These are phyloP conservation scores for Pichia nanzhaoensis DNA, from an alignment of 805 yeast species.

Conservation along the genomic window DNA sequence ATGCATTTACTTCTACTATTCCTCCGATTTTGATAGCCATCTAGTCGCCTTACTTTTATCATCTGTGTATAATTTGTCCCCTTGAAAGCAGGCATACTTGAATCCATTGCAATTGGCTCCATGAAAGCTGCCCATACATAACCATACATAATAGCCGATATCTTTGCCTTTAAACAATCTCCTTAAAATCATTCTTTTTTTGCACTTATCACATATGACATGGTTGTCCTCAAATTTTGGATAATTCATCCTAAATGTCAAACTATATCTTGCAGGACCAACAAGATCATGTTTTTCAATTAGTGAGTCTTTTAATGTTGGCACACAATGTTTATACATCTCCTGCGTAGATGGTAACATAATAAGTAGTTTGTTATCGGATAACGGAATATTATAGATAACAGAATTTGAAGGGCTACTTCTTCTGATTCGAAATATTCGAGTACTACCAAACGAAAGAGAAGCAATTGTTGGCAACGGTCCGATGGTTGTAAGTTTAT, in stretches of 20 bases:
- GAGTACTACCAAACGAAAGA: slow-evolving; percentile 58
- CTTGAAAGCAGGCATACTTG: slow-evolving; percentile 43
- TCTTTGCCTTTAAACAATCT: slow-evolving; percentile 42
- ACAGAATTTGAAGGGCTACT: slow-evolving; percentile 22
- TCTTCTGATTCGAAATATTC: slow-evolving; percentile 57
- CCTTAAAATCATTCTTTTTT: slow-evolving; percentile 45
- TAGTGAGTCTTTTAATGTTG: slow-evolving; percentile 36
- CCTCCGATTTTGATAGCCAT: slow-evolving; percentile 6
- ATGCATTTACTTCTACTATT: background rate
- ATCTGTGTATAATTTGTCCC: background rate
- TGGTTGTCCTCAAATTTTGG: slow-evolving; percentile 29
- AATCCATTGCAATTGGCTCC: slow-evolving; percentile 42
- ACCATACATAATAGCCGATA: slow-evolving; percentile 62
- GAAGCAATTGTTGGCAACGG: slow-evolving; percentile 67
- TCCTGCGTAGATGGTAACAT: slow-evolving; percentile 84
- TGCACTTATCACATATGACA: slow-evolving; percentile 40
- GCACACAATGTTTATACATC: slow-evolving; percentile 60
- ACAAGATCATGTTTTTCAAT: slow-evolving; percentile 37
- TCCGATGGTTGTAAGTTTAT: slow-evolving; percentile 63
- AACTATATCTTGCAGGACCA: slow-evolving; percentile 48
- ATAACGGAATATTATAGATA: slow-evolving; percentile 50
- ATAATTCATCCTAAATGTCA: slow-evolving; percentile 58
- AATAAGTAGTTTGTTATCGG: slow-evolving; percentile 61
- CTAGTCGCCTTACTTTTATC: slow-evolving; percentile 4
- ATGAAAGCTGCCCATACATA: slow-evolving; percentile 43